Evolutionary conservation across 129 eudicot species (phyloP).

Genomic region (Heracleum sosnowskyi): DNA sequence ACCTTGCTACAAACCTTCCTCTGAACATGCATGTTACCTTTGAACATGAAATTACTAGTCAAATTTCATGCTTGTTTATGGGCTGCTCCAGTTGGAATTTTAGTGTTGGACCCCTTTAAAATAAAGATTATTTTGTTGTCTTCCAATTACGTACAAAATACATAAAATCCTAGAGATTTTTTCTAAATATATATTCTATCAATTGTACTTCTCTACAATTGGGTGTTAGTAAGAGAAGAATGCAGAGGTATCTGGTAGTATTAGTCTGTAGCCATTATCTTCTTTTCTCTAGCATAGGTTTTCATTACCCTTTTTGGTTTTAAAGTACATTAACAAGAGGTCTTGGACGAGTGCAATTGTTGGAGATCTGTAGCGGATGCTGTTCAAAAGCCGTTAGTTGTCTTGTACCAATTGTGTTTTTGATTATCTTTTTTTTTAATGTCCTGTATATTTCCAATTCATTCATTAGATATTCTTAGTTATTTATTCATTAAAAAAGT

Average conservation of each 20-base stretch:
- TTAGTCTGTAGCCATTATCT: not conserved
- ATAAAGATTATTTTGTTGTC: too few relatives aligned
- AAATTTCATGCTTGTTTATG: too few relatives aligned
- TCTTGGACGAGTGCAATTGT: not conserved
- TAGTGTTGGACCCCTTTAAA: too few relatives aligned
- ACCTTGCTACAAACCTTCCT: too few relatives aligned
- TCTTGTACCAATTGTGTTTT: not conserved
- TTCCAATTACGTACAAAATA: too few relatives aligned
- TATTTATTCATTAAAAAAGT: too few relatives aligned
- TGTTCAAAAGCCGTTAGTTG: not conserved
- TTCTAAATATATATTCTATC: too few relatives aligned
- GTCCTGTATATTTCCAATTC: not conserved
- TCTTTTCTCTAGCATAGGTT: not conserved
- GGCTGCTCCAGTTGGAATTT: too few relatives aligned
- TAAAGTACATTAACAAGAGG: not conserved
- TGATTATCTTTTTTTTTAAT: not conserved
- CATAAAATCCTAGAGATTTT: too few relatives aligned
- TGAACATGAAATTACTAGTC: too few relatives aligned
- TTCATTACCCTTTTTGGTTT: not conserved
- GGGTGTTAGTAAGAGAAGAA: not conserved
- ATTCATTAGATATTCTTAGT: not conserved
- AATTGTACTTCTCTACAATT: not conserved
- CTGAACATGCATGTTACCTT: too few relatives aligned
- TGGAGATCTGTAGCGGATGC: not conserved
- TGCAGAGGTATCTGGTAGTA: not conserved